These are phyloP conservation scores for Eruca vesicaria DNA, from an alignment of 441 rosid species.

Conservation along the genomic window DNA sequence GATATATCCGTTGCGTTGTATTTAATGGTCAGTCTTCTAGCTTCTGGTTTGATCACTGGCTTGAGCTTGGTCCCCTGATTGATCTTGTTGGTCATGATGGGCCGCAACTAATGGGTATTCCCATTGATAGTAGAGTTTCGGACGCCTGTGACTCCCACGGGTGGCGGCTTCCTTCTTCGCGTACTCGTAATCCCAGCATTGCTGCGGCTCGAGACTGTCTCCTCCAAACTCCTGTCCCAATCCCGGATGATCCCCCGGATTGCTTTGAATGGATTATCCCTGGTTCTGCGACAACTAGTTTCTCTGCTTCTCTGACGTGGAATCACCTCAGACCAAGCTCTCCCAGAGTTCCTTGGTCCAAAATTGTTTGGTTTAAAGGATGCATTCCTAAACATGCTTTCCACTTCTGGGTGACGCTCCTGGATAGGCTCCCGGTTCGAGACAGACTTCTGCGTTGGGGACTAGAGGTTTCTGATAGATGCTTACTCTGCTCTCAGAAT, in stretches of 20 bases:
- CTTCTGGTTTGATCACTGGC: too few species aligned
- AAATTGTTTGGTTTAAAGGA: neutral
- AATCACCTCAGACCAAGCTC: neutral
- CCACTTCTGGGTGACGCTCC: neutral
- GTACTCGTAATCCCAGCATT: too few species aligned
- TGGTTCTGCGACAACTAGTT: neutral
- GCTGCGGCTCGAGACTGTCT: neutral
- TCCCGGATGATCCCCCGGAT: neutral
- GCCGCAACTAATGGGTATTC: too few species aligned
- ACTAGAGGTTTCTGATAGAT: neutral
- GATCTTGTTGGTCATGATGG: too few species aligned
- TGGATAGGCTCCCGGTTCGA: neutral
- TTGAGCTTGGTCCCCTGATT: too few species aligned
- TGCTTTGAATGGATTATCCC: neutral
- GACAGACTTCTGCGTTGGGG: neutral
- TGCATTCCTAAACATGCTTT: neutral
- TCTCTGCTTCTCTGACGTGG: neutral
- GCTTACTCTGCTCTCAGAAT: neutral
- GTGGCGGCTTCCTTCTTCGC: too few species aligned
- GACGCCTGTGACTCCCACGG: too few species aligned
- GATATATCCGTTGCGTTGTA: too few species aligned
- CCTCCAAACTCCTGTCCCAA: neutral
- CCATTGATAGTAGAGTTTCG: too few species aligned
- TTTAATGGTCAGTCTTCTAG: too few species aligned
- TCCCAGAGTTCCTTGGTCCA: neutral